These are phyloP conservation scores for Lonicera japonica DNA, from an alignment of 129 eudicot species.

Conservation along the genomic window DNA sequence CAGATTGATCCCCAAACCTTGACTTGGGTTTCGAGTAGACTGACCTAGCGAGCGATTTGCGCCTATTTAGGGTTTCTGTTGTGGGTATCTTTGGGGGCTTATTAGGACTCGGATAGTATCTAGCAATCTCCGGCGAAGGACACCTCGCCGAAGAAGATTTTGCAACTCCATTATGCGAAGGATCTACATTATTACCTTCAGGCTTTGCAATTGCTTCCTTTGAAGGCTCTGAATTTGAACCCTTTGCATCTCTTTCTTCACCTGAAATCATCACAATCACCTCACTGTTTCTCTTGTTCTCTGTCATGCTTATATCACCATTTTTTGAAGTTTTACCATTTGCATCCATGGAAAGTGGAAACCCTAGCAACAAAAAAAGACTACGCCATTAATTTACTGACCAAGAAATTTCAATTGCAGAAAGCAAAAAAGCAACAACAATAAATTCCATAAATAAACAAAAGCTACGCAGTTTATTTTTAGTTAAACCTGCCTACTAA, in stretches of 20 bases:
- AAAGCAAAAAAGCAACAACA: too few species aligned
- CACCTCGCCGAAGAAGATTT: slow-evolving; percentile 35
- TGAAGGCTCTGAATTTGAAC: too few species aligned
- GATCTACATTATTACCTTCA: slow-evolving; percentile 3
- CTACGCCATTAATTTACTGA: too few species aligned
- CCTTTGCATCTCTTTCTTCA: slow-evolving; percentile 31
- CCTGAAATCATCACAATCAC: slow-evolving; percentile 35
- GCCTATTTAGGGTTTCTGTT: slow-evolving; percentile 39
- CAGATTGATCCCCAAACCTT: slow-evolving; percentile 75
- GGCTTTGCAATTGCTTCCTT: not conserved
- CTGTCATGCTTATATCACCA: slow-evolving; percentile 64
- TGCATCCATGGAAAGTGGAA: slow-evolving; percentile 44
- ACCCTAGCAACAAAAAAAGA: not conserved
- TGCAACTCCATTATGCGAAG: slow-evolving; percentile 11
- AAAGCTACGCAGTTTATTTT: too few species aligned
- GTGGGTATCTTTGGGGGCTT: slow-evolving; percentile 72
- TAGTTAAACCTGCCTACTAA: too few species aligned
- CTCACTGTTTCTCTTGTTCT: slow-evolving; percentile 42
- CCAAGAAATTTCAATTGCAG: too few species aligned
- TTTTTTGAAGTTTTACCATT: slow-evolving; percentile 34
- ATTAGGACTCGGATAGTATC: slow-evolving; percentile 48
- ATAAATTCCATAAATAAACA: too few species aligned
- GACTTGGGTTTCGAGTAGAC: slow-evolving; percentile 72
- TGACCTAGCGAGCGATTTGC: slow-evolving; percentile 45
- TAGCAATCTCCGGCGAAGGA: slow-evolving; percentile 44